These are phyloP conservation scores for Claviceps humidiphila DNA, from an alignment of 2,329 filamentous ascomycete genomes.

Conservation along the genomic window DNA sequence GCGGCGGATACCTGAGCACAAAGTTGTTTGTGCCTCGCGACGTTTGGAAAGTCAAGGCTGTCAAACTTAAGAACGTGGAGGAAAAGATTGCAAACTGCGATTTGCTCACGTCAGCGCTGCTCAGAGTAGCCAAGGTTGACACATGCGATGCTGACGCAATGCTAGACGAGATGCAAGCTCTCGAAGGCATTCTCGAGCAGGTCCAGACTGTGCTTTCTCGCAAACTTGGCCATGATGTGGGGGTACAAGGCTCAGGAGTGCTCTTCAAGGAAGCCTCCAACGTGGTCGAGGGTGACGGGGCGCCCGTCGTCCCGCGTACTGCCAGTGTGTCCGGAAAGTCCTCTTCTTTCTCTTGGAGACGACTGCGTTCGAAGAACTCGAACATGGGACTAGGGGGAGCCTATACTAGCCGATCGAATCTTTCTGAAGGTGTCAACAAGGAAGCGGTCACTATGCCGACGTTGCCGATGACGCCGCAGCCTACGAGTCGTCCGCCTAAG, in stretches of 20 bases:
- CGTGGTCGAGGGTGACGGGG: conserved; percentile 30
- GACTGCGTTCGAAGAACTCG: conserved; percentile 81
- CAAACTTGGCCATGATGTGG: conserved; percentile 87
- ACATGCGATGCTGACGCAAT: conserved; percentile 84
- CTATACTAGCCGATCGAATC: conserved; percentile 24
- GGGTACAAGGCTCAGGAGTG: conserved; percentile 57
- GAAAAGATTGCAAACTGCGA: conserved; percentile 93
- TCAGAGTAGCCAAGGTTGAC: conserved; percentile 73
- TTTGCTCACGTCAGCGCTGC: conserved; percentile 72
- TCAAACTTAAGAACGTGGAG: conserved; percentile 82
- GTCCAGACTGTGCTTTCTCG: conserved; percentile 64
- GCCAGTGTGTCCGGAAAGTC: conserved; percentile 55
- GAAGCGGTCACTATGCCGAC: conserved; percentile 47
- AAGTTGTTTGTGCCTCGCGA: conserved; percentile 87
- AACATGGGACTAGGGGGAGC: conserved; percentile 42
- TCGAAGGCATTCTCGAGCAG: conserved; percentile 78
- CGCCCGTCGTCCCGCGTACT: conserved; percentile 34
- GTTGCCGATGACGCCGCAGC: conserved; percentile 60
- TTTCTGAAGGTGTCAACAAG: conserved; percentile 13
- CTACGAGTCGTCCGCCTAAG: conserved; percentile 55
- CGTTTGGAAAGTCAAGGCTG: conserved; percentile 85
- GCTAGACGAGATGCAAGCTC: conserved; percentile 81
- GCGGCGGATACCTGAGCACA: conserved; percentile 82
- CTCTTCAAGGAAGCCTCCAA: conserved; percentile 60
- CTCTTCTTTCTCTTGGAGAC: conserved; percentile 69